Evolutionary conservation across 73 alveolate species (phyloP).

Genomic region (Paramecium primaurelia): DNA sequence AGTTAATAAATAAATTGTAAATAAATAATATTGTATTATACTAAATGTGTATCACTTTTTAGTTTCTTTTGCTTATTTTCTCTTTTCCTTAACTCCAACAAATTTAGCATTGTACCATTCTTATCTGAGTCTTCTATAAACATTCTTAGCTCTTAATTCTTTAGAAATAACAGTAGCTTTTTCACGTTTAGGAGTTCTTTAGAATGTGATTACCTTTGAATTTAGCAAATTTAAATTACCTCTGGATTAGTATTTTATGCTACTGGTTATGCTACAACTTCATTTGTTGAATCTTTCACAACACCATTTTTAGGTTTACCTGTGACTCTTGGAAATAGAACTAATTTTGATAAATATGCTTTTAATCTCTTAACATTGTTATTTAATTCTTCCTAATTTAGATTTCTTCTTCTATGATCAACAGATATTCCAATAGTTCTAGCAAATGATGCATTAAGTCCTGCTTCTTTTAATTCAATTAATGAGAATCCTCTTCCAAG

Average conservation of each 20-base stretch:
- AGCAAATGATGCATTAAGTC: constrained; percentile 89
- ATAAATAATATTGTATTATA: background rate
- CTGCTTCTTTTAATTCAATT: constrained; percentile 92
- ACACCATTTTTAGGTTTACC: constrained; percentile 91
- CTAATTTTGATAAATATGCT: constrained; percentile 88
- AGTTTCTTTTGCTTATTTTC: constrained; percentile 13
- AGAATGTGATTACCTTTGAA: constrained; percentile 9
- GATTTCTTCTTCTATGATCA: constrained; percentile 98
- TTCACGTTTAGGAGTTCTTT: background rate
- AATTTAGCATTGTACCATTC: constrained; percentile 47
- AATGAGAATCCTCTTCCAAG: constrained; percentile 97
- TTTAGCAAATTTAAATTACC: background rate
- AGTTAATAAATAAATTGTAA: background rate
- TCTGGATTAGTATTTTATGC: constrained; percentile 12
- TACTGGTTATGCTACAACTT: background rate
- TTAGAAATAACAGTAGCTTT: background rate
- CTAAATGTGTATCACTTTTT: background rate
- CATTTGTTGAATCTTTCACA: constrained; percentile 62
- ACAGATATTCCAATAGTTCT: constrained; percentile 97
- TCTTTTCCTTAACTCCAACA: constrained; percentile 37
- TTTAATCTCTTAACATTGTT: constrained; percentile 90
- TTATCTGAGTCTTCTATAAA: constrained; percentile 37
- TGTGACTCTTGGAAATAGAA: constrained; percentile 91
- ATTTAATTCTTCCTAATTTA: constrained; percentile 83
- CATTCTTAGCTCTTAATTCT: constrained; percentile 25